Evolutionary conservation across 441 rosid genomes (phyloP), one percentile per base, ranked within the genome.

Genomic region (Erodium moschatum): DNA sequence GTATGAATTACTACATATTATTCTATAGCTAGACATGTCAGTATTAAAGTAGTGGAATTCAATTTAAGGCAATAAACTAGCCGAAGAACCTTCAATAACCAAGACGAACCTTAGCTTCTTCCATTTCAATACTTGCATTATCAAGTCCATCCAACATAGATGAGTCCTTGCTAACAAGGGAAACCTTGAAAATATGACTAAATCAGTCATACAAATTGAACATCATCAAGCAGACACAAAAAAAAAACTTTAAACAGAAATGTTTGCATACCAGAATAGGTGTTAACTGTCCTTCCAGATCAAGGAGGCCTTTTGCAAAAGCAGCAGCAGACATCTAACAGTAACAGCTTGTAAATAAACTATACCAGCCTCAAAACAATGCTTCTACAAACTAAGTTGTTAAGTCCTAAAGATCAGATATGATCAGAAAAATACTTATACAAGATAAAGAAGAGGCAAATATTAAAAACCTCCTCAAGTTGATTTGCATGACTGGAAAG

Each of bases 81-180:
- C 15, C 4, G 33, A 60, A 60, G 52, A 46, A 46, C 52, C 52
- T 9, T 19, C 52, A 62, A 60, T 46, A 40, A 73, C 73, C 64
- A 71, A 77, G 74, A 73, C 76, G 77, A 77, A 96, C 99, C 99
- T 96, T 96, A 69, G 99, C 94, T 77, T 88, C 97, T 80, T 92
- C 91, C 96, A 96, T 96, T 81, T 91, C 98, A 80, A 42, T 83
- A 81, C 97, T 92, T 67, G 97, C 97, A 83, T 88, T 88, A 69
- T 96, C 99, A 72, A 96, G 99, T 65, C 99, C 99, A 81, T 96
- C 99, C 86, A 96, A 76, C 99, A 96, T 96, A 68, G 99, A 96
- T 60, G 99, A 89, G 80, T 96, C 98, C 84, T 96, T 96, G 85
- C 99, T 92, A 76, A 96, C 99, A 74, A 96, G 91, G 65, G 99